A percentile compares a stretch with the other conserved stretches of the same genome.
These are phyloP conservation scores for Colletotrichum shisoi DNA, from an alignment of 2,329 filamentous ascomycete species.

Conservation along the genomic window DNA sequence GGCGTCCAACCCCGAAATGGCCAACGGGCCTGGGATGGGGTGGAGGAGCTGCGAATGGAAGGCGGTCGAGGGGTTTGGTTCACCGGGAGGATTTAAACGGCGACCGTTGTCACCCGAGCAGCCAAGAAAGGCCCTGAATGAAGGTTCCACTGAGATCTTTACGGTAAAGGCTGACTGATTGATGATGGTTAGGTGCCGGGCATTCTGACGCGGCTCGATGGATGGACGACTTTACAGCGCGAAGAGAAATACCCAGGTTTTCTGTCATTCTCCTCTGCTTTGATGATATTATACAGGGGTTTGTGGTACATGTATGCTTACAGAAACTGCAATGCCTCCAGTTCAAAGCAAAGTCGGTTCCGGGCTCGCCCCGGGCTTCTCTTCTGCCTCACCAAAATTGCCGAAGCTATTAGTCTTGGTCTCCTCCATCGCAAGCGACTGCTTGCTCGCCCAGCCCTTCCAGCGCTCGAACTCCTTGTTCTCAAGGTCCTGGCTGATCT, in stretches of 20 bases:
- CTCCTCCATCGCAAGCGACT: constrained; percentile 55
- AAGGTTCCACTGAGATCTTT: too few relatives aligned
- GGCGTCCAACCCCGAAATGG: background rate
- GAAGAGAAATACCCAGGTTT: background rate
- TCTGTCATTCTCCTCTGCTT: constrained; percentile 8
- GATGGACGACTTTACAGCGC: too few relatives aligned
- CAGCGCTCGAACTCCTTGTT: constrained; percentile 81
- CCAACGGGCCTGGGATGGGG: background rate
- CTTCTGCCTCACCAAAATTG: constrained; percentile 52
- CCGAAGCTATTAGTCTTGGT: constrained; percentile 54
- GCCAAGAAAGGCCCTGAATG: background rate
- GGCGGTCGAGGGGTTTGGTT: background rate
- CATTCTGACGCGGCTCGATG: background rate
- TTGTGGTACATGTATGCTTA: constrained; percentile 32
- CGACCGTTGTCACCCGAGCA: background rate
- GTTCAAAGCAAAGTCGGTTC: constrained; percentile 38
- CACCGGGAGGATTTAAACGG: background rate
- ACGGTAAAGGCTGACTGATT: too few relatives aligned
- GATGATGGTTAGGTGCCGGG: background rate
- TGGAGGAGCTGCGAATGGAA: background rate
- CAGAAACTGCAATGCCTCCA: background rate
- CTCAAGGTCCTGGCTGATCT: constrained; percentile 84
- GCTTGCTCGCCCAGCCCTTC: constrained; percentile 76
- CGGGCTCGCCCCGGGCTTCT: constrained; percentile 41
- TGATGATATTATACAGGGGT: constrained; percentile 40